These are phyloP conservation scores for Cornus suecica DNA, from an alignment of 148 eudicot genomes.

Conservation along the genomic window DNA sequence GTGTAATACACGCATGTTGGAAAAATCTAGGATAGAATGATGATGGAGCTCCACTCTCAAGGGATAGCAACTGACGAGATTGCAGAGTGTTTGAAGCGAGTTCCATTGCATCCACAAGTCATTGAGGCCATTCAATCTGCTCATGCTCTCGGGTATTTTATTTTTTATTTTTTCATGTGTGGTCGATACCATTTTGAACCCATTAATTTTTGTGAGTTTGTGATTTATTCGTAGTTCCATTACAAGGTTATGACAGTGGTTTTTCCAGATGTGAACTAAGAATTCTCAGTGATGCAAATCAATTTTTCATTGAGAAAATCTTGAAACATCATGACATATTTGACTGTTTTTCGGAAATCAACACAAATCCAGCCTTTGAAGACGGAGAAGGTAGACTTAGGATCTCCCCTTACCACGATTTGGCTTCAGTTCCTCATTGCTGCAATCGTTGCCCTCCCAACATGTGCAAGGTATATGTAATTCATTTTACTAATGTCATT, in stretches of 20 bases:
- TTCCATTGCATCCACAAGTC: slow-evolving; percentile 53
- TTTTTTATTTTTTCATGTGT: not conserved
- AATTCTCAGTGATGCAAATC: slow-evolving; percentile 81
- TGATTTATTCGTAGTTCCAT: not conserved
- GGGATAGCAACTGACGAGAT: slow-evolving; percentile 69
- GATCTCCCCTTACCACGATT: slow-evolving; percentile 67
- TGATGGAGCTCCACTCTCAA: slow-evolving; percentile 67
- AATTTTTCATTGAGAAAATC: slow-evolving; percentile 68
- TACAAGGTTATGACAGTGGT: slow-evolving; percentile 9
- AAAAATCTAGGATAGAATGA: slow-evolving; percentile 58
- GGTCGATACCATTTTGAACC: not conserved
- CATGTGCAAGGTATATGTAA: slow-evolving; percentile 75
- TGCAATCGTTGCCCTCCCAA: slow-evolving; percentile 73
- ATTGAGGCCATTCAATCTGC: slow-evolving; percentile 64
- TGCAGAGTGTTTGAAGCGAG: slow-evolving; percentile 58
- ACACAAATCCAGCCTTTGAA: slow-evolving; percentile 54
- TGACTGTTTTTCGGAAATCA: slow-evolving; percentile 56
- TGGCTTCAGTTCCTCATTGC: slow-evolving; percentile 45
- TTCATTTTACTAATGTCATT: not conserved
- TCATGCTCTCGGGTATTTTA: slow-evolving; percentile 57
- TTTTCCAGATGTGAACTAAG: slow-evolving; percentile 69
- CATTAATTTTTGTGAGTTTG: not conserved
- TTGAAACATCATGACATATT: slow-evolving; percentile 56
- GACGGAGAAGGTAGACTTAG: slow-evolving; percentile 63
- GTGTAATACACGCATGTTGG: no score